These are phyloP conservation scores for Cutaneotrichosporon dermatis DNA, from an alignment of 1,284 basidiomycete genomes.

Conservation along the genomic window DNA sequence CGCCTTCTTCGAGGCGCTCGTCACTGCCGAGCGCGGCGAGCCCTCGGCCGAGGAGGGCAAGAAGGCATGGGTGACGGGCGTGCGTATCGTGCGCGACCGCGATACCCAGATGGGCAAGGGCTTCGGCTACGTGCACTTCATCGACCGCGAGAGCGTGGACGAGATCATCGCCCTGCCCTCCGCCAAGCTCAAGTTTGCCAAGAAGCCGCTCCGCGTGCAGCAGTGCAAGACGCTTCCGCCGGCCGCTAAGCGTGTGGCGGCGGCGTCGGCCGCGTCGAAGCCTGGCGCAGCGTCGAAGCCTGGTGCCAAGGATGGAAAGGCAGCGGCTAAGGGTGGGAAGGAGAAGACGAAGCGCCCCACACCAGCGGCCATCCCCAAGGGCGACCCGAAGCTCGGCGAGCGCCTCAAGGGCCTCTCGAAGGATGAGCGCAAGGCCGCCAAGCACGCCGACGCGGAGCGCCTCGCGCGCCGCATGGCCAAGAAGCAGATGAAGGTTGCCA, in stretches of 20 bases:
- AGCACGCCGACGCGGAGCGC: constrained; percentile 70
- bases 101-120: constrained; percentile 97
- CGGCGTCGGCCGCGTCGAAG: constrained; percentile 16
- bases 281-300: not conserved
- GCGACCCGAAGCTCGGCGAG: constrained; percentile 72
- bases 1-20: constrained; percentile 55
- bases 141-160: constrained; percentile 79
- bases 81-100: constrained; percentile 70
- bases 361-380: constrained; percentile 55
- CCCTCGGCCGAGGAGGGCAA: not conserved
- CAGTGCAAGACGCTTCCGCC: constrained; percentile 63
- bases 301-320: constrained; percentile 21
- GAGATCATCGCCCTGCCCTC: constrained; percentile 74
- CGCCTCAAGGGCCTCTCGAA: constrained; percentile 72
- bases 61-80: constrained; percentile 66
- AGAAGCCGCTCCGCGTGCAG: constrained; percentile 80
- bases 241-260: constrained; percentile 20
- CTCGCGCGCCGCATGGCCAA: constrained; percentile 78
- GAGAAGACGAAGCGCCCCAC: constrained; percentile 38
- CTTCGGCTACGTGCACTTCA: constrained; percentile 88
- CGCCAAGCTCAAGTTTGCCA: constrained; percentile 75
- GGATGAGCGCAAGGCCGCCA: constrained; percentile 75
- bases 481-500: constrained; percentile 59
- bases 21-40: constrained; percentile 55
- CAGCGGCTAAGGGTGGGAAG: constrained; percentile 15